These are phyloP conservation scores for Dalbergia oliveri DNA, from an alignment of 306 rosid species.

Conservation along the genomic window DNA sequence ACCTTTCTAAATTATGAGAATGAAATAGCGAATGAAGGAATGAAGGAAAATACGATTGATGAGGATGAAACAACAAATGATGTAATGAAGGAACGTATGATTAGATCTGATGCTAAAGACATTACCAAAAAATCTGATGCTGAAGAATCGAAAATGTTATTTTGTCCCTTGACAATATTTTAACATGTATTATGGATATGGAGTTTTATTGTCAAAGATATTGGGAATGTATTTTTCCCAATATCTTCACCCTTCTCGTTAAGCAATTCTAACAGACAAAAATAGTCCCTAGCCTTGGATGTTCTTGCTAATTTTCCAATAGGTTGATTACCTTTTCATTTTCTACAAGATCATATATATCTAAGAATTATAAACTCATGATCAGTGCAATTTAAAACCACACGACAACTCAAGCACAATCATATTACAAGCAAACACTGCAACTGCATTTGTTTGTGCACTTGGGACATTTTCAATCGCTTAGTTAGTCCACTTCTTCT, in stretches of 20 bases:
- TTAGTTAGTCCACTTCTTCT: conserved; percentile 50
- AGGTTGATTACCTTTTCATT: conserved; percentile 48
- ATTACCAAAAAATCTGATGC: too few relatives aligned
- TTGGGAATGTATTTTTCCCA: background rate
- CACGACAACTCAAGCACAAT: background rate
- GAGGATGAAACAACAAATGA: too few relatives aligned
- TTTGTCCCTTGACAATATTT: conserved; percentile 53
- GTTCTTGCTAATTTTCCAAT: conserved; percentile 46
- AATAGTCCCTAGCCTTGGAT: background rate
- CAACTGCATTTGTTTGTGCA: conserved; percentile 68
- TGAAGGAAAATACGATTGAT: too few relatives aligned
- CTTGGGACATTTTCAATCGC: conserved; percentile 68
- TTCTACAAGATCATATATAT: too few relatives aligned
- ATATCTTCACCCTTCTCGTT: background rate
- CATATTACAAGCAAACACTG: conserved; percentile 69
- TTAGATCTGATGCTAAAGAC: too few relatives aligned
- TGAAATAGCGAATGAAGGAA: too few relatives aligned
- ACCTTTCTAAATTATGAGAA: too few relatives aligned
- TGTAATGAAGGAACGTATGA: too few relatives aligned
- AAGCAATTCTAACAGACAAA: conserved; percentile 55
- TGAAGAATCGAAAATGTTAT: background rate
- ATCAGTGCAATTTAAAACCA: background rate
- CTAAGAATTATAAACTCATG: conserved; percentile 11
- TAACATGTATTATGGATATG: conserved; percentile 20
- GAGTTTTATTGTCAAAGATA: too few relatives aligned